A percentile compares a stretch with the other conserved stretches of the same genome.
Conservation (phyloP, 805 yeast genomes). For the Pichia cabralensis region DNA sequence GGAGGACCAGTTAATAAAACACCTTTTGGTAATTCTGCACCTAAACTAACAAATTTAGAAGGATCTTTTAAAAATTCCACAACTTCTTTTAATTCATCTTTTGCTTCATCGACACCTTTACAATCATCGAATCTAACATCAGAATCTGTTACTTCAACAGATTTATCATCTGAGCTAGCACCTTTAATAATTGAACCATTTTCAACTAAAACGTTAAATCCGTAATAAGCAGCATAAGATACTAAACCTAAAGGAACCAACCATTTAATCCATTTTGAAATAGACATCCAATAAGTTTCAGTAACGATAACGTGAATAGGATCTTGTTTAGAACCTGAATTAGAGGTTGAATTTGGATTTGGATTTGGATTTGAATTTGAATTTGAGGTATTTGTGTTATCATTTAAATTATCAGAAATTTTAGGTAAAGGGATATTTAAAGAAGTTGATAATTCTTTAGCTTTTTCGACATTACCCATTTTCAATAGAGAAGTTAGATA, state of each 20-base stretch:
- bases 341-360: background rate
- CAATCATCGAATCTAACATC: conserved; percentile 88
- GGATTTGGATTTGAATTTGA: background rate
- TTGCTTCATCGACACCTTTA: conserved; percentile 96
- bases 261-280: conserved; percentile 87
- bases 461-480: conserved; percentile 69
- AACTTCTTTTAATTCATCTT: conserved; percentile 93
- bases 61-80: conserved; percentile 98
- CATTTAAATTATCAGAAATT: background rate
- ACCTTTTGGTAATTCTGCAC: conserved; percentile 97
- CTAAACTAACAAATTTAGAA: conserved; percentile 87
- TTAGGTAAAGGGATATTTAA: conserved; percentile 21
- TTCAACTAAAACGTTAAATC: conserved; percentile 72
- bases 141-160: conserved; percentile 75
- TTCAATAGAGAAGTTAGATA: conserved; percentile 75
- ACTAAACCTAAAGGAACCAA: conserved; percentile 69
- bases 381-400: background rate
- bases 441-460: conserved; percentile 51
- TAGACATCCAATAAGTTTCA: conserved; percentile 68
- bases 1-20: conserved; percentile 96
- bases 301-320: conserved; percentile 93
- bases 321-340: conserved; percentile 55
- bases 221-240: conserved; percentile 73
- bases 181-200: conserved; percentile 71
- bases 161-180: conserved; percentile 62